Evolutionary conservation across 2,329 filamentous ascomycete genomes (phyloP).

Genomic region (Chaetomiaceae sp.): DNA sequence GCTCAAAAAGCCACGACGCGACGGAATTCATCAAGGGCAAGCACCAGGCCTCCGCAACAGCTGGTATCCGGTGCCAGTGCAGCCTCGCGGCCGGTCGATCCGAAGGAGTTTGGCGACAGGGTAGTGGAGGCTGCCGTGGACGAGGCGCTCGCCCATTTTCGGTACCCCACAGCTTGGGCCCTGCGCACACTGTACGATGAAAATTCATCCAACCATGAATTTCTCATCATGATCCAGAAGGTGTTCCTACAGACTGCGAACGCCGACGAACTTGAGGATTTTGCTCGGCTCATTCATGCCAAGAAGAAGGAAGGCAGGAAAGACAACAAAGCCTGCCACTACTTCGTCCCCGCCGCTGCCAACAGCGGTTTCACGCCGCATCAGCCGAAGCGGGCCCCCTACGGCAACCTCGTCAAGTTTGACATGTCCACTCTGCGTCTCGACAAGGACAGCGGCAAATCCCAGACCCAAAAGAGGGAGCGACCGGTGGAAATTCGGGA

Average conservation of each 20-base stretch:
- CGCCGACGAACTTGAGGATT: slow-evolving; percentile 46
- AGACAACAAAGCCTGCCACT: slow-evolving; percentile 47
- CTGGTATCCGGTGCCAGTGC: slow-evolving; percentile 22
- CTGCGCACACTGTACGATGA: slow-evolving; percentile 58
- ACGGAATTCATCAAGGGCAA: slow-evolving; percentile 24
- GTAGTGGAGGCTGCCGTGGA: slow-evolving; percentile 56
- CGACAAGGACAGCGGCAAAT: slow-evolving; percentile 2
- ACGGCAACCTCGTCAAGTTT: slow-evolving; percentile 43
- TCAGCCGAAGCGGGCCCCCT: slow-evolving; percentile 47
- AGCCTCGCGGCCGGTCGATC: slow-evolving; percentile 27
- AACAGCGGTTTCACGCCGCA: slow-evolving; percentile 40
- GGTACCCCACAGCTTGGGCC: slow-evolving; percentile 60
- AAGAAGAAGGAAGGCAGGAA: slow-evolving; percentile 56
- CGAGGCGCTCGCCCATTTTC: slow-evolving; percentile 51
- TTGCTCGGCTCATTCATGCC: slow-evolving; percentile 45
- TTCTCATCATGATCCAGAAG: slow-evolving; percentile 54
- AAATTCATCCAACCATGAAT: slow-evolving; percentile 45
- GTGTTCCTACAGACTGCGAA: slow-evolving; percentile 56
- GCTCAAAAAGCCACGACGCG: slow-evolving; percentile 19
- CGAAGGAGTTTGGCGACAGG: slow-evolving; percentile 45
- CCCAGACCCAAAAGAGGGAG: background rate
- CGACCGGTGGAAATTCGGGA: slow-evolving; percentile 6
- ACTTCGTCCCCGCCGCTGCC: slow-evolving; percentile 49
- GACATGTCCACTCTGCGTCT: slow-evolving; percentile 33
- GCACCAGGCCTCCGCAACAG: slow-evolving; percentile 21